Evolutionary conservation across 208 protist genomes (phyloP).

Genomic region (Trypanosoma rangeli): DNA sequence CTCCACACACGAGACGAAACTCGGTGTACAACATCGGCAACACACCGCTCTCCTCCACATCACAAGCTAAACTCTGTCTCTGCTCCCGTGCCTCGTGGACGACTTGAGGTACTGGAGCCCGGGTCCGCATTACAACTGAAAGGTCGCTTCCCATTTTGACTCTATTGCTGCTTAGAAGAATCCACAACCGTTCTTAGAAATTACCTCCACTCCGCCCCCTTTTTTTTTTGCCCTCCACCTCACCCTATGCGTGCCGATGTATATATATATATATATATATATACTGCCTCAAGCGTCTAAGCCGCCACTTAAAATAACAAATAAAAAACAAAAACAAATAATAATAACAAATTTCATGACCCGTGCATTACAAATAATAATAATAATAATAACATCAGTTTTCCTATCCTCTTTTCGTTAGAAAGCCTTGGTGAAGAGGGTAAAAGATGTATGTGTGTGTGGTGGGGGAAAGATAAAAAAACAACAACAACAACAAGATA

Average conservation of each 20-base stretch:
- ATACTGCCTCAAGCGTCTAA: not conserved
- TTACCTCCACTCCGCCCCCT: not conserved
- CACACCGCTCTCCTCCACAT: not conserved
- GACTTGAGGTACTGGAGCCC: conserved; percentile 31
- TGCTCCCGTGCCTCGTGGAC: not conserved
- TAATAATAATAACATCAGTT: not conserved
- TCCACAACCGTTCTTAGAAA: not conserved
- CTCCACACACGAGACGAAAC: conserved; percentile 32
- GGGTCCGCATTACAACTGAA: conserved; percentile 41
- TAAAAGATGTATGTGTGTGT: not conserved
- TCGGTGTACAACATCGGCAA: conserved; percentile 29
- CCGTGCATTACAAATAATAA: not conserved
- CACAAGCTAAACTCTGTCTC: not conserved
- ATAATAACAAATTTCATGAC: not conserved
- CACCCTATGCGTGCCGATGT: not conserved
- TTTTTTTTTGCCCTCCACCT: not conserved
- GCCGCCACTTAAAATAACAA: not conserved
- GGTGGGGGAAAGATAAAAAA: not conserved
- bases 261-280: conserved; percentile 6
- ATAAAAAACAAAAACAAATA: not conserved
- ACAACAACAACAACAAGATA: conserved; percentile 8
- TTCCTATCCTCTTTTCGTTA: not conserved
- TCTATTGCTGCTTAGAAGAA: not conserved
- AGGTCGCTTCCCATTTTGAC: conserved; percentile 45
- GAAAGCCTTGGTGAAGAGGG: not conserved